Evolutionary conservation across 1,284 basidiomycete genomes (phyloP).

Genomic region (Coniferiporia weirii): DNA sequence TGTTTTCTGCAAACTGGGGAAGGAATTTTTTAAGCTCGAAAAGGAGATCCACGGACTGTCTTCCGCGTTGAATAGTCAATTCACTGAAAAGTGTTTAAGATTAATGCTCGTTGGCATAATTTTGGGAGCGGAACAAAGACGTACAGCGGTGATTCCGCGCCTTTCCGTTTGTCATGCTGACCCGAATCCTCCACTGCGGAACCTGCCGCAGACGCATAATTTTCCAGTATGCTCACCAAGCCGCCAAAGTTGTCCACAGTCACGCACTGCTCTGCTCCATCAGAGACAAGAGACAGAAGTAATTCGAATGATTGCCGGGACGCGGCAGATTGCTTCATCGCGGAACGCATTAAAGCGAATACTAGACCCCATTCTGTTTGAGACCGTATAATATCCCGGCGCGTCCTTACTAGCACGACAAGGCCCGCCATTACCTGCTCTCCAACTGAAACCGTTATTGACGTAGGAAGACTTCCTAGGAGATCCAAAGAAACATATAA

Average conservation of each 20-base stretch:
- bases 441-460: slow-evolving; percentile 78
- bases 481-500: slow-evolving; percentile 91
- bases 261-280: slow-evolving; percentile 54
- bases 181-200: slow-evolving; percentile 53
- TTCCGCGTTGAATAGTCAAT: slow-evolving; percentile 72
- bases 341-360: slow-evolving; percentile 85
- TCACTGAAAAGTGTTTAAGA: slow-evolving; percentile 43
- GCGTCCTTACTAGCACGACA: slow-evolving; percentile 70
- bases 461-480: slow-evolving; percentile 73
- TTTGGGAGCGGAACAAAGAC: neutral
- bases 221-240: slow-evolving; percentile 78
- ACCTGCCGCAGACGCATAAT: slow-evolving; percentile 78
- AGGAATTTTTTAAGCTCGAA: slow-evolving; percentile 67
- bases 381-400: slow-evolving; percentile 73
- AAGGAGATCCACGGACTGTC: slow-evolving; percentile 78
- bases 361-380: slow-evolving; percentile 96
- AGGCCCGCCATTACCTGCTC: slow-evolving; percentile 90
- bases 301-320: slow-evolving; percentile 81
- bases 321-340: slow-evolving; percentile 84
- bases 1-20: slow-evolving; percentile 46
- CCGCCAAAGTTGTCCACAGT: slow-evolving; percentile 79
- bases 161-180: slow-evolving; percentile 46
- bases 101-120: neutral
- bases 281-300: slow-evolving; percentile 55
- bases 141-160: slow-evolving; percentile 33